These are phyloP conservation scores for Talaromyces wortmannii DNA, from an alignment of 495 filamentous ascomycete genomes.

Conservation along the genomic window DNA sequence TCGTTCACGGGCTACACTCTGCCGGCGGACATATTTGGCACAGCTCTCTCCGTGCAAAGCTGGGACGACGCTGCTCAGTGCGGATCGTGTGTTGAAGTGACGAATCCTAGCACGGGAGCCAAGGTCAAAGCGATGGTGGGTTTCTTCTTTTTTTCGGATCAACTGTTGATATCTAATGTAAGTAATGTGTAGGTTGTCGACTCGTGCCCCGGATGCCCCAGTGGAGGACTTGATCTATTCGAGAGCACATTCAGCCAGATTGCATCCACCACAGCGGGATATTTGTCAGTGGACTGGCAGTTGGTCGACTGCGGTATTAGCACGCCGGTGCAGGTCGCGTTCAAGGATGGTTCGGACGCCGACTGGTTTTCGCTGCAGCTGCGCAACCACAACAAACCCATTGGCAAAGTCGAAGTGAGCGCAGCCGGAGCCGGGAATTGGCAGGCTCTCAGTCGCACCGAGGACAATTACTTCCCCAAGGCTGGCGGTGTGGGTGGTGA, in stretches of 20 bases:
- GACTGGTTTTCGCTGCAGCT: constrained; percentile 56
- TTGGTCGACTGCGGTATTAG: constrained; percentile 44
- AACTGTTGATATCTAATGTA: background rate
- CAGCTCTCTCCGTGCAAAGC: constrained; percentile 41
- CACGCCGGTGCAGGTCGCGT: constrained; percentile 43
- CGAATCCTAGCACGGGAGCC: constrained; percentile 41
- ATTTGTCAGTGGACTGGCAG: constrained; percentile 47
- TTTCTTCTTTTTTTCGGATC: background rate
- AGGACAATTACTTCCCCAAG: constrained; percentile 58
- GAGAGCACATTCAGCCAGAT: constrained; percentile 44
- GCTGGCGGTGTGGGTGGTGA: constrained; percentile 42
- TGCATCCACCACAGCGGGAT: constrained; percentile 35
- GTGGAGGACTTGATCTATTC: constrained; percentile 56
- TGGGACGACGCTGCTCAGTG: constrained; percentile 49
- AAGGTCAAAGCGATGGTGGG: constrained; percentile 57
- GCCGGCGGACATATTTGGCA: constrained; percentile 45
- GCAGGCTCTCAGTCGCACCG: constrained; percentile 37
- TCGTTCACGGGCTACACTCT: constrained; percentile 52
- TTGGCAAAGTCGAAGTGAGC: constrained; percentile 47
- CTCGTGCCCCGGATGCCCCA: constrained; percentile 47
- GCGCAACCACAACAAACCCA: constrained; percentile 47
- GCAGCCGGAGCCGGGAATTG: constrained; percentile 50
- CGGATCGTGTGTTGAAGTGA: constrained; percentile 51
- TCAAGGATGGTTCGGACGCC: constrained; percentile 42
- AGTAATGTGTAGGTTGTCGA: constrained; percentile 43